These are phyloP conservation scores for Stephania cephalantha DNA, from an alignment of 164 flowering plant genomes.

Conservation along the genomic window DNA sequence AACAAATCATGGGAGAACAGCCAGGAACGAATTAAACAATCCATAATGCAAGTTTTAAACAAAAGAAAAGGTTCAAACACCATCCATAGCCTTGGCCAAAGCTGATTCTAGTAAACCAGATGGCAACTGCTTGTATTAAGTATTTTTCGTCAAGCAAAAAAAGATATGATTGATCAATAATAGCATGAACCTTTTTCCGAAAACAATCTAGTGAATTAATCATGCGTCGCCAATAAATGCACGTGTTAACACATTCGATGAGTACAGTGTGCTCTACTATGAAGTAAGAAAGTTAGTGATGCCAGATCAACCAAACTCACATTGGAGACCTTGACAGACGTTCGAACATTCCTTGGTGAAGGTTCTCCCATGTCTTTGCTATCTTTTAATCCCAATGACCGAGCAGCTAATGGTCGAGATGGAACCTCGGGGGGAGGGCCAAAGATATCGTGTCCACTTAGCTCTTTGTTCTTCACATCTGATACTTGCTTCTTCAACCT, in stretches of 20 bases:
- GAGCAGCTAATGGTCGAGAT: slow-evolving; percentile 48
- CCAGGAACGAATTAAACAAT: background rate
- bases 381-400: slow-evolving; percentile 46
- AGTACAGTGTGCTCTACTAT: background rate
- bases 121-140: no score
- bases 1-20: background rate
- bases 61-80: background rate
- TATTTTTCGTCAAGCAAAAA: no score
- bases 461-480: slow-evolving; percentile 81
- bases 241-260: background rate
- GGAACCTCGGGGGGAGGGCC: slow-evolving; percentile 79
- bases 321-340: slow-evolving; percentile 56
- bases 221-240: background rate
- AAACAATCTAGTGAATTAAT: background rate
- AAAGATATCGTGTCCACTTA: slow-evolving; percentile 89
- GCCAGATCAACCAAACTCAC: slow-evolving; percentile 23
- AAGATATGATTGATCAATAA: no score
- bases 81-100: background rate
- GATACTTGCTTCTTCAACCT: slow-evolving; percentile 70
- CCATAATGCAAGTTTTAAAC: background rate
- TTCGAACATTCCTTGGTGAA: slow-evolving; percentile 38
- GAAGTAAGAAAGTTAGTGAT: background rate
- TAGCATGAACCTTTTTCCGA: background rate
- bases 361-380: slow-evolving; percentile 59
- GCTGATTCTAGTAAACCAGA: background rate